Evolutionary conservation across 768 basidiomycete species (phyloP).

Genomic region (Lentinula edodes): DNA sequence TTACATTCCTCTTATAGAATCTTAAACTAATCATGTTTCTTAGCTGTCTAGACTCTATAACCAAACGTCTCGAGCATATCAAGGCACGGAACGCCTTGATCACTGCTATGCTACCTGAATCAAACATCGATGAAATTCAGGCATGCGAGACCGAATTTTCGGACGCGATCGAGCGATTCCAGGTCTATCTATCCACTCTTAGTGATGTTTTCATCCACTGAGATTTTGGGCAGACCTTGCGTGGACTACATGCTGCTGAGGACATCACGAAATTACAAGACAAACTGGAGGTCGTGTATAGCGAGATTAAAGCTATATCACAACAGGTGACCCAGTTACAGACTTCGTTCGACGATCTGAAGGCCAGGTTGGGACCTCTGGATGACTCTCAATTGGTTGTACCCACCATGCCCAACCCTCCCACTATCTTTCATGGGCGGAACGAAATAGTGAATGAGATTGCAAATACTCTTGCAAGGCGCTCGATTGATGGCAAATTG

Average conservation of each 20-base stretch:
- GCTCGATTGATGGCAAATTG: background rate
- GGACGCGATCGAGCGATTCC: background rate
- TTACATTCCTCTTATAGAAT: background rate
- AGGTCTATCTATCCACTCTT: background rate
- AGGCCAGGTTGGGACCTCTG: background rate
- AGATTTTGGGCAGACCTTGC: background rate
- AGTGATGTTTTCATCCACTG: background rate
- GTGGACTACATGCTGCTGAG: background rate
- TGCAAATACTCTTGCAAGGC: background rate
- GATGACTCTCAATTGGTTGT: background rate
- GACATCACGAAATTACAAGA: background rate
- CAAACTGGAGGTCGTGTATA: background rate
- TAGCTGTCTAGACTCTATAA: background rate
- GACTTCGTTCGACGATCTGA: background rate
- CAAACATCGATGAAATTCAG: background rate
- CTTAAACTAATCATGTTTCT: background rate
- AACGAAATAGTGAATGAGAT: slow-evolving; percentile 7
- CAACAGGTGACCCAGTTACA: background rate
- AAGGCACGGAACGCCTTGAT: background rate
- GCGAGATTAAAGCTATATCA: background rate
- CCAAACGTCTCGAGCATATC: background rate
- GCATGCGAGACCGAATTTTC: background rate
- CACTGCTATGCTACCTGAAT: background rate
- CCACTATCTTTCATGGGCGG: slow-evolving; percentile 11
- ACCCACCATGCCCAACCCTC: slow-evolving; percentile 9